Evolutionary conservation across 2,329 filamentous ascomycete species (phyloP), one percentile per base, ranked within the genome.

Genomic region (Aspergillus piperis): DNA sequence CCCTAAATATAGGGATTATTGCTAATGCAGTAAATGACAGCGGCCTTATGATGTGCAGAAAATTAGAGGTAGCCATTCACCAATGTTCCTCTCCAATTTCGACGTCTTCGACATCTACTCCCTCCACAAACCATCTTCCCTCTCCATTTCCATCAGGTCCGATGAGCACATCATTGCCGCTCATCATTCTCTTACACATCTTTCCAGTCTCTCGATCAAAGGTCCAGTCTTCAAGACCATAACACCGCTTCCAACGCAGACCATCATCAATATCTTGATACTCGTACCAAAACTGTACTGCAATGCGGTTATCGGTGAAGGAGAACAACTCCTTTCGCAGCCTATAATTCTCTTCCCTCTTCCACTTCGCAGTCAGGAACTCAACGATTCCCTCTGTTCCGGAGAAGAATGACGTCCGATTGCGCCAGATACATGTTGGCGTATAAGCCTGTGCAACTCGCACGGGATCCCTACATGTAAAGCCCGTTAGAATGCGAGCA

Each of bases 241-340:
- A 96, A 48, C 89, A 92, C n/a, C 91, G 83, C 83, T 89, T 93
- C 91, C 91, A 96, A 73, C 91, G 74, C 76, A 79, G 73, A 10
- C 69, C 87, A 39, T 89, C 88, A 1, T 81, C 68, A 7, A 77
- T 77, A 69, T 94, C 90, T 64, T 87, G 84, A 77, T 87, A 93
- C 75, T 96, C 89, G 70, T 94, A 96, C 91, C 91, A 96, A 74
- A 95, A 96, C 71, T 96, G 91, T 21, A 96, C 92, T 1, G 91
- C 91, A 64, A 93, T 94, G 76, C 86, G 89, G 75, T 94, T 81
- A 39, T 88, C 87, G 0, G 78, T 82, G 70, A 92, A 95, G 1
- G 90, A 83, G 75, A 96, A 96, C 1, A 96, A 80, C 72, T 96
- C 92, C 74, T 96, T 96, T 57, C 91, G 84, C 57, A 96, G 81